Conservation (phyloP, 257 asterid species). For the Coffea eugenioides region DNA sequence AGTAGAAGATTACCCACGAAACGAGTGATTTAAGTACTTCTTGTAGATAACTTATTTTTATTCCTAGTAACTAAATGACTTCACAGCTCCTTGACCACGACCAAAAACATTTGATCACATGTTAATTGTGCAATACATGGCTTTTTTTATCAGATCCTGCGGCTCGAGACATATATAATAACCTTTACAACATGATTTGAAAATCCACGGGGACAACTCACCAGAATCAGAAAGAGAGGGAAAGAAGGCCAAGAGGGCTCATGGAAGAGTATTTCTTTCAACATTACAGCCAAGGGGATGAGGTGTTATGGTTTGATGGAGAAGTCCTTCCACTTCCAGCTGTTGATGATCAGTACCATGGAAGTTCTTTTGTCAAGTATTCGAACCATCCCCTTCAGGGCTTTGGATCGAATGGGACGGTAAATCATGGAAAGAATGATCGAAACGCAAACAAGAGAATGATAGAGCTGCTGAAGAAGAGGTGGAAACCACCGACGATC, state of each 20-base stretch:
- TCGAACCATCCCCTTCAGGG: slow-evolving; percentile 14
- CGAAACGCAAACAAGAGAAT: slow-evolving; percentile 39
- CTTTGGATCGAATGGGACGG: neutral
- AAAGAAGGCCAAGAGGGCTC: neutral
- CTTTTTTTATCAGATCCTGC: neutral
- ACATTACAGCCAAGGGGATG: neutral
- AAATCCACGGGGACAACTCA: too few relatives aligned
- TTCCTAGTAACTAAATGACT: neutral
- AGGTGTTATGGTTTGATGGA: slow-evolving; percentile 25
- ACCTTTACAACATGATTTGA: slow-evolving; percentile 16
- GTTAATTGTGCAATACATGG: slow-evolving; percentile 13
- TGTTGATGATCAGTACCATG: neutral
- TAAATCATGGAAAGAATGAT: slow-evolving; percentile 4
- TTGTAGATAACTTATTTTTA: neutral
- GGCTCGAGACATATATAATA: slow-evolving; percentile 11
- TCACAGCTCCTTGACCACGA: slow-evolving; percentile 2
- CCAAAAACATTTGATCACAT: slow-evolving; percentile 21
- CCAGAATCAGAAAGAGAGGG: neutral
- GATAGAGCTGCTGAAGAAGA: slow-evolving; percentile 44
- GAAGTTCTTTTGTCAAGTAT: slow-evolving; percentile 38
- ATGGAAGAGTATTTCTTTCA: slow-evolving; percentile 43
- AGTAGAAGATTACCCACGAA: neutral
- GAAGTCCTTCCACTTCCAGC: neutral
- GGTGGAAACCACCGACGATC: slow-evolving; percentile 1
- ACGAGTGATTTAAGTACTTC: neutral